A percentile compares a stretch with the other conserved stretches of the same genome.
Conservation (phyloP, 2,329 filamentous ascomycete species). For the Colletotrichum costaricense region DNA sequence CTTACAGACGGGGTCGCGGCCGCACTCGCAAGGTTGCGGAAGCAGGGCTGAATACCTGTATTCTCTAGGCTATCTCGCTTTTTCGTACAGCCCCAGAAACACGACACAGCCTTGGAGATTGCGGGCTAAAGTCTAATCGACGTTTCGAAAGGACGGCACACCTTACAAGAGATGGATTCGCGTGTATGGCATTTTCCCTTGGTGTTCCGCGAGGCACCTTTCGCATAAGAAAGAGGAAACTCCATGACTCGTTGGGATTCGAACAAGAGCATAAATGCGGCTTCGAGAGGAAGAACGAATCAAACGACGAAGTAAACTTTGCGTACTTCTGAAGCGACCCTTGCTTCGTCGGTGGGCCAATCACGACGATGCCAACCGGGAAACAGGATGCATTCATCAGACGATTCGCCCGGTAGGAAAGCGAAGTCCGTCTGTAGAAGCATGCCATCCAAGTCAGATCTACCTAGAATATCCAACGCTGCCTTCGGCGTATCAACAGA, state of each 20-base stretch:
- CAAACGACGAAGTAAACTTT: not conserved
- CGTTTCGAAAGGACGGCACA: not conserved
- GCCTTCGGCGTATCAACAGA: not conserved
- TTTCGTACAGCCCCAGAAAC: not conserved
- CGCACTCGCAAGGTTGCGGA: constrained; percentile 68
- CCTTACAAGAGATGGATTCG: not conserved
- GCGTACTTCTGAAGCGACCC: not conserved
- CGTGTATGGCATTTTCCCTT: not conserved
- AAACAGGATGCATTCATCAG: not conserved
- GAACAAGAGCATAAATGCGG: not conserved
- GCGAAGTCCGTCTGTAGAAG: not conserved
- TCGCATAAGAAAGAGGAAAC: not conserved
- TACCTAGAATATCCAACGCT: not conserved
- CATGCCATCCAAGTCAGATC: not conserved
- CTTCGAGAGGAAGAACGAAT: not conserved
- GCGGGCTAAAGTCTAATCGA: constrained; percentile 14
- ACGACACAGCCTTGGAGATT: not conserved
- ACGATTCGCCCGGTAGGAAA: not conserved
- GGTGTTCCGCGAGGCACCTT: not conserved
- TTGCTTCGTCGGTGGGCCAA: not conserved
- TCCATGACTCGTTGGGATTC: not conserved
- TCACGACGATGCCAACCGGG: not conserved
- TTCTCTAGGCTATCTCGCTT: not conserved
- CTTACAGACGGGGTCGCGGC: constrained; percentile 70
- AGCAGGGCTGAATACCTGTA: constrained; percentile 48